A percentile compares a stretch with the other conserved stretches of the same genome.
These are phyloP conservation scores for Fusarium pilosicola DNA, from an alignment of 2,329 filamentous ascomycete genomes.

Conservation along the genomic window DNA sequence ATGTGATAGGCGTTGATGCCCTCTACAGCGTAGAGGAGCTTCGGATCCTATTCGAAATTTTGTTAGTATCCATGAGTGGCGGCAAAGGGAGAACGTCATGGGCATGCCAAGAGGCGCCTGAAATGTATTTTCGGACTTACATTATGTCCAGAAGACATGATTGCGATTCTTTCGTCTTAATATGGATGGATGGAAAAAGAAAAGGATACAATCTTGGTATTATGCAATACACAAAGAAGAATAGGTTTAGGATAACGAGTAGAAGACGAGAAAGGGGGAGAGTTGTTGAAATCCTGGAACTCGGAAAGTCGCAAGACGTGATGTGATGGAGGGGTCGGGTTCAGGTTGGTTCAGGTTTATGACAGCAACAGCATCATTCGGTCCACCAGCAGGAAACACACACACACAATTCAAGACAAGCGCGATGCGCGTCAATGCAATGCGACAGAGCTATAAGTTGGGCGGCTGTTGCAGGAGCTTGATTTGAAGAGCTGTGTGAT, in stretches of 20 bases:
- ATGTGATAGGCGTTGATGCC: slow-evolving; percentile 94
- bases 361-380: slow-evolving; percentile 14
- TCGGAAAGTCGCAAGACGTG: slow-evolving; percentile 28
- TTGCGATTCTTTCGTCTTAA: background rate
- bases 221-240: background rate
- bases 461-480: slow-evolving; percentile 18
- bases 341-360: slow-evolving; percentile 16
- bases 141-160: slow-evolving; percentile 49
- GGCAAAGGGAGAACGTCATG: slow-evolving; percentile 19
- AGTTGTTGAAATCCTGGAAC: slow-evolving; percentile 29
- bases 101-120: slow-evolving; percentile 19
- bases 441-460: background rate
- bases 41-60: slow-evolving; percentile 61
- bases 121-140: slow-evolving; percentile 33
- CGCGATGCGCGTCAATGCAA: slow-evolving; percentile 36
- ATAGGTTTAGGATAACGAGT: slow-evolving; percentile 12
- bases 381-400: slow-evolving; percentile 17
- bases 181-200: too few relatives aligned
- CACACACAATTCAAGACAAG: slow-evolving; percentile 27
- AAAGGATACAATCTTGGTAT: background rate
- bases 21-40: slow-evolving; percentile 76
- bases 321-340: slow-evolving; percentile 34
- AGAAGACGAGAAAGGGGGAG: slow-evolving; percentile 12
- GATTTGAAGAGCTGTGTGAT: slow-evolving; percentile 28
- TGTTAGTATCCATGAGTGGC: slow-evolving; percentile 17